A percentile compares a stretch with the other conserved stretches of the same genome.
Conservation (phyloP, 2,329 filamentous ascomycete genomes). For the Colletotrichum theobromicola region DNA sequence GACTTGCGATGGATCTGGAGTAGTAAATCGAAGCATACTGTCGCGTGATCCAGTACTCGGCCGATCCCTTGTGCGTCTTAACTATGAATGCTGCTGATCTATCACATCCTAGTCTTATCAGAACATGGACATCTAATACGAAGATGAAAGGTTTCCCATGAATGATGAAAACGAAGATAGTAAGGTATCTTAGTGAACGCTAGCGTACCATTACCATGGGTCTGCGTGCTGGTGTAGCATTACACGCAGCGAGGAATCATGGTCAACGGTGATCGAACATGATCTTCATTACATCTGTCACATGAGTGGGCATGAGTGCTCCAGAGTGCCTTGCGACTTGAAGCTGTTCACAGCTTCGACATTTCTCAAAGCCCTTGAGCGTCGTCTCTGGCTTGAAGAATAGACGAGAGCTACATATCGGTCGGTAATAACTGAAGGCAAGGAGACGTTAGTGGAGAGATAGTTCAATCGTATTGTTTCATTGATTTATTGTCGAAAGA, state of each 20-base stretch:
- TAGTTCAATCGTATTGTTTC: too few relatives aligned
- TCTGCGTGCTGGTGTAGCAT: background rate
- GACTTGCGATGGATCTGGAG: background rate
- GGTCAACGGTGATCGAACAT: background rate
- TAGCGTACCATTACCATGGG: background rate
- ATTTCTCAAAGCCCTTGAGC: background rate
- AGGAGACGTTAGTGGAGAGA: too few relatives aligned
- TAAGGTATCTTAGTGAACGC: background rate
- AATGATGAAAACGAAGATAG: background rate
- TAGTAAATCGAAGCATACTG: background rate
- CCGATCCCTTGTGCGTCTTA: background rate
- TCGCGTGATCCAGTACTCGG: background rate
- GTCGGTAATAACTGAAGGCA: too few relatives aligned
- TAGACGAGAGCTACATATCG: too few relatives aligned
- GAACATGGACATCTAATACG: background rate
- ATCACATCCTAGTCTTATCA: background rate
- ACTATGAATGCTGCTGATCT: background rate
- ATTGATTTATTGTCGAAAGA: too few relatives aligned
- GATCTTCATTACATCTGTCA: background rate
- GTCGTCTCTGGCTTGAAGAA: fast-evolving
- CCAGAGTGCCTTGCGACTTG: background rate
- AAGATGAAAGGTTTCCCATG: background rate
- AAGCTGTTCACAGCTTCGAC: background rate
- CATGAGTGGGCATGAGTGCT: background rate
- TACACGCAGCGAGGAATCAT: background rate